These are phyloP conservation scores for Penicillium turbatum DNA, from an alignment of 495 filamentous ascomycete genomes.

Conservation along the genomic window DNA sequence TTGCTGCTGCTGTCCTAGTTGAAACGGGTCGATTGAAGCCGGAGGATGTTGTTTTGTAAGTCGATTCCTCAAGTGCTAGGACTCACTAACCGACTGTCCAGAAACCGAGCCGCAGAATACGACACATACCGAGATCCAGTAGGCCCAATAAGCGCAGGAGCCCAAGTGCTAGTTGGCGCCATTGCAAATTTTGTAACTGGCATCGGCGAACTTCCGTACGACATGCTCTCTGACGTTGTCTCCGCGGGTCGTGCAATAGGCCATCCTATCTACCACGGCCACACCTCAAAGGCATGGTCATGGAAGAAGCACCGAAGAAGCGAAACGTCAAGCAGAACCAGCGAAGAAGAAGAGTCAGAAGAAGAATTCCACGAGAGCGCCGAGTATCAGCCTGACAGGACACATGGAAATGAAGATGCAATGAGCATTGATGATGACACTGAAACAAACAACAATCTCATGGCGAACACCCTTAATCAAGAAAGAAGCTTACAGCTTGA, in stretches of 20 bases:
- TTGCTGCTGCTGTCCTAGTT: conserved; percentile 63
- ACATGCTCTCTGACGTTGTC: conserved; percentile 59
- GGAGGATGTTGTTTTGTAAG: conserved; percentile 61
- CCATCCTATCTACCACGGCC: conserved; percentile 56
- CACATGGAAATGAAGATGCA: neutral
- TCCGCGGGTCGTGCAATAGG: conserved; percentile 51
- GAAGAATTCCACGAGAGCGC: neutral
- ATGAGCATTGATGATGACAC: neutral
- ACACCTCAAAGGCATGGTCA: neutral
- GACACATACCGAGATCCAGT: conserved; percentile 67
- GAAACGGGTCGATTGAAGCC: conserved; percentile 58
- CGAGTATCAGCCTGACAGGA: neutral
- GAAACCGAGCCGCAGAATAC: conserved; percentile 64
- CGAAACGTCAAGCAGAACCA: neutral
- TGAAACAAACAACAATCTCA: neutral
- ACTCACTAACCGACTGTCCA: conserved; percentile 27
- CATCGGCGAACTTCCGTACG: conserved; percentile 73
- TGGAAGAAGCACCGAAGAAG: conserved; percentile 4
- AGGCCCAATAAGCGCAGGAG: conserved; percentile 67
- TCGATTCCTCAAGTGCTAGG: conserved; percentile 1
- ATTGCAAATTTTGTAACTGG: conserved; percentile 73
- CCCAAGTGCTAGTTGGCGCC: conserved; percentile 71
- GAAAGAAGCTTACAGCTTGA: conserved; percentile 17
- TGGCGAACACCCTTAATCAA: neutral
- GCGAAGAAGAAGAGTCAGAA: neutral